A percentile compares a stretch with the other conserved stretches of the same genome.
Conservation (phyloP, 2,329 filamentous ascomycete genomes). For the Clarireedia hainanense region DNA sequence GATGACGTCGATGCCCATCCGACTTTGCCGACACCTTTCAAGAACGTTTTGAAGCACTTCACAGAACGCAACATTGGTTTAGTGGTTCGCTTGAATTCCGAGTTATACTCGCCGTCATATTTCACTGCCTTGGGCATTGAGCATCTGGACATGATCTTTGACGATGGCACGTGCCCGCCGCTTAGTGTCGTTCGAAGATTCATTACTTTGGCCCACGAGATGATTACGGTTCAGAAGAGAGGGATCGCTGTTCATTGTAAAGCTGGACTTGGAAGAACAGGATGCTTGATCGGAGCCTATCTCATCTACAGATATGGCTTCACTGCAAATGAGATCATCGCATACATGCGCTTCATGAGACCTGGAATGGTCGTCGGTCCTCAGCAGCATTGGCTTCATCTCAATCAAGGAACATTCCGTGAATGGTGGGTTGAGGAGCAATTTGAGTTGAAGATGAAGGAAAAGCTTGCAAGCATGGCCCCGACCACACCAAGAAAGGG, state of each 20-base stretch:
- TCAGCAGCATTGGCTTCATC: constrained; percentile 96
- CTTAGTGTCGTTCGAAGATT: constrained; percentile 88
- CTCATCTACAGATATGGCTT: constrained; percentile 96
- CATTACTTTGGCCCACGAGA: constrained; percentile 89
- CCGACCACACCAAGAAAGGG: constrained; percentile 56
- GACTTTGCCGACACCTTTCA: constrained; percentile 77
- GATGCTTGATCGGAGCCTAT: constrained; percentile 94
- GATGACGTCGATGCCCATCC: constrained; percentile 63
- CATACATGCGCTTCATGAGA: constrained; percentile 98
- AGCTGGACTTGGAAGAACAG: constrained; percentile 88
- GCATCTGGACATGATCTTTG: constrained; percentile 98
- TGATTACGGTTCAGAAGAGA: constrained; percentile 84
- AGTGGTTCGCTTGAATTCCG: constrained; percentile 90
- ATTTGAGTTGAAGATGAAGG: constrained; percentile 38
- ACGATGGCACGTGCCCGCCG: constrained; percentile 92
- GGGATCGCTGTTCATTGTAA: constrained; percentile 98
- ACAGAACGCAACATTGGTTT: constrained; percentile 80
- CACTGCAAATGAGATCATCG: constrained; percentile 93
- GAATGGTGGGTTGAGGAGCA: constrained; percentile 87
- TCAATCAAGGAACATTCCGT: constrained; percentile 95
- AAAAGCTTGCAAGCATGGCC: constrained; percentile 39
- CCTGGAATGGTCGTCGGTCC: constrained; percentile 98
- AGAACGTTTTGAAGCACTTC: constrained; percentile 91
- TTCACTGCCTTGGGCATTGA: constrained; percentile 93
- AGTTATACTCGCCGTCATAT: constrained; percentile 93